Evolutionary conservation across 179 eudicot genomes (phyloP), one percentile per base, ranked within the genome.

Genomic region (Corrigiola litoralis): DNA sequence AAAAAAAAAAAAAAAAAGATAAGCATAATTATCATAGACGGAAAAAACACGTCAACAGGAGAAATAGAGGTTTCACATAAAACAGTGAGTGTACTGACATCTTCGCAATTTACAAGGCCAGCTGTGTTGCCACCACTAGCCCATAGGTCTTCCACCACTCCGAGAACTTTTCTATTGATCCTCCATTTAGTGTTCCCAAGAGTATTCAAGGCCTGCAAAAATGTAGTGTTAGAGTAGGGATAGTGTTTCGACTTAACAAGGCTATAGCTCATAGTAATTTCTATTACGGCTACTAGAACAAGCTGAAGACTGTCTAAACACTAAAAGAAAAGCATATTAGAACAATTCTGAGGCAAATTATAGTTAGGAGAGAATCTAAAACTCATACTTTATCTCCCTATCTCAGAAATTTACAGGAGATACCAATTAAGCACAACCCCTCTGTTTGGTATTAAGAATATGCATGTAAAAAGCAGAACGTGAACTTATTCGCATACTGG

Each of bases 161-260:
- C 58, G 34, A 84, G 76, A 38, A 91, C 80, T 67, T 80, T 84
- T 77, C 74, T 73, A 78, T 91, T 91, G 52, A 88, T 76, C 79
- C 92, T 86, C 97, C 97, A 91, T 78, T 84, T 86, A 31, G 97
- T 88, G 75, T 76, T 75, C 52, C 97, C 97, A 32, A 91, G 86
- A 16, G 90, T 88, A 79, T 88, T 83, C 81, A 91, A 73, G 51
- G 97, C 95, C 97, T 91, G 87, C 51, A 52, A 23, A 67, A 53
- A 24, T 53, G 76, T 25, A 64, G 60, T 36, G 54, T 53, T 27
- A 60, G 33, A 56, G 38, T 53, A 20, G 33, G 36, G 31, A n/a
- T 16, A 54, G 18, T 8, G 67, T 51, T 36, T 41, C 17, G 9
- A 18, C 17, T 7, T 50, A 28, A 51, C 5, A 46, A 63, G 29